phyloP scores from a whole-genome alignment of 192 early-diverging fungal species.

The Chytriomyces sp. region DNA sequence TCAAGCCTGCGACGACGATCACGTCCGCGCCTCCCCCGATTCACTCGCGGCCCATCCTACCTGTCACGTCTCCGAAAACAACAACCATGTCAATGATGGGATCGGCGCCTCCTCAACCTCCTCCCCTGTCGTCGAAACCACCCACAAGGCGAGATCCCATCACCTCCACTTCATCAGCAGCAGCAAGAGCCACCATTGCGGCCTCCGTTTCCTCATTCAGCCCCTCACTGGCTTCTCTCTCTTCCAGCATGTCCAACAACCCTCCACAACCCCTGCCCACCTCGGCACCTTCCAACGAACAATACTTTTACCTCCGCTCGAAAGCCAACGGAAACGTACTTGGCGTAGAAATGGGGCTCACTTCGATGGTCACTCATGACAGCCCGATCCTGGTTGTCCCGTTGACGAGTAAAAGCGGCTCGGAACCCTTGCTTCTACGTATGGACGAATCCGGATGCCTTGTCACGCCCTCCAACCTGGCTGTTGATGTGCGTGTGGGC shows the following conservation, averaged over 20 bases:
- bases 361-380: slow-evolving; percentile 27
- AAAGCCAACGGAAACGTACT: slow-evolving; percentile 26
- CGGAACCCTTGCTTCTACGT: background rate
- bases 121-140: background rate
- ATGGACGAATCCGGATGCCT: slow-evolving; percentile 8
- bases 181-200: background rate
- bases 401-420: slow-evolving; percentile 1
- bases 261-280: slow-evolving; percentile 15
- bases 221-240: background rate
- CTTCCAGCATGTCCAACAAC: background rate
- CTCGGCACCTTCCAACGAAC: background rate
- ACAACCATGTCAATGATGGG: background rate
- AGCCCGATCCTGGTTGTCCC: slow-evolving; percentile 17
- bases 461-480: slow-evolving; percentile 18
- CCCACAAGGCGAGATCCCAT: background rate
- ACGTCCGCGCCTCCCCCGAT: background rate
- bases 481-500: slow-evolving; percentile 18
- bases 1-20: no score
- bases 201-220: background rate
- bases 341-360: slow-evolving; percentile 29
- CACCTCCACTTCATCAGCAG: background rate
- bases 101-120: background rate
- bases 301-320: slow-evolving; percentile 20
- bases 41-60: background rate
- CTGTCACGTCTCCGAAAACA: no score